Evolutionary conservation across 345 rosid genomes (phyloP).

Genomic region (Geranium rotundifolium): DNA sequence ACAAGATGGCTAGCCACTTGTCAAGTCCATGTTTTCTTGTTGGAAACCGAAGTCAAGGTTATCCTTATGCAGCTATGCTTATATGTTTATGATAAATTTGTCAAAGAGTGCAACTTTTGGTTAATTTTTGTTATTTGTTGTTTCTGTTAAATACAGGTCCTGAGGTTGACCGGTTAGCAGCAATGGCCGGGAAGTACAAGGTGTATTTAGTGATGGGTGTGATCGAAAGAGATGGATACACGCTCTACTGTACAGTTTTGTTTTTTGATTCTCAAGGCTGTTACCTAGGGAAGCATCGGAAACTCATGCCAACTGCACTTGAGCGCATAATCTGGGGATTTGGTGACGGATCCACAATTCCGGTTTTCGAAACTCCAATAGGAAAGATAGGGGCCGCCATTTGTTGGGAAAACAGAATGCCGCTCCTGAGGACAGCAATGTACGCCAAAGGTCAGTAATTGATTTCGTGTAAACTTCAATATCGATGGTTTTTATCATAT

Average conservation of each 20-base stretch:
- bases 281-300: slow-evolving; percentile 83
- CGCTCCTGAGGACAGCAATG: slow-evolving; percentile 84
- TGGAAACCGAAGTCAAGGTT: no score
- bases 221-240: slow-evolving; percentile 89
- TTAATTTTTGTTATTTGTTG: background rate
- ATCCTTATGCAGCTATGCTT: no score
- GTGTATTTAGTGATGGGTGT: slow-evolving; percentile 85
- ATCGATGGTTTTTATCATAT: no score
- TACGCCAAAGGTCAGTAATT: slow-evolving; percentile 66
- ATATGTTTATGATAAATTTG: background rate
- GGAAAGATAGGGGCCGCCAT: slow-evolving; percentile 89
- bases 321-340: slow-evolving; percentile 95
- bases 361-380: slow-evolving; percentile 65
- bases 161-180: slow-evolving; percentile 68
- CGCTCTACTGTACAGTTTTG: slow-evolving; percentile 65
- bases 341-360: slow-evolving; percentile 87
- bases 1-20: no score
- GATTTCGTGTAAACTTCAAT: background rate
- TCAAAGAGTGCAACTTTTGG: background rate
- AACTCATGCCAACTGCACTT: slow-evolving; percentile 80
- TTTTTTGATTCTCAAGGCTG: slow-evolving; percentile 75
- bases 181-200: slow-evolving; percentile 79
- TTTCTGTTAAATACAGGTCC: slow-evolving; percentile 38
- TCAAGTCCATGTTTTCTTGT: no score
- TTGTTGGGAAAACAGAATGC: slow-evolving; percentile 97